These are phyloP conservation scores for Coniochaeta ligniaria DNA, from an alignment of 2,329 filamentous ascomycete genomes.

Conservation along the genomic window DNA sequence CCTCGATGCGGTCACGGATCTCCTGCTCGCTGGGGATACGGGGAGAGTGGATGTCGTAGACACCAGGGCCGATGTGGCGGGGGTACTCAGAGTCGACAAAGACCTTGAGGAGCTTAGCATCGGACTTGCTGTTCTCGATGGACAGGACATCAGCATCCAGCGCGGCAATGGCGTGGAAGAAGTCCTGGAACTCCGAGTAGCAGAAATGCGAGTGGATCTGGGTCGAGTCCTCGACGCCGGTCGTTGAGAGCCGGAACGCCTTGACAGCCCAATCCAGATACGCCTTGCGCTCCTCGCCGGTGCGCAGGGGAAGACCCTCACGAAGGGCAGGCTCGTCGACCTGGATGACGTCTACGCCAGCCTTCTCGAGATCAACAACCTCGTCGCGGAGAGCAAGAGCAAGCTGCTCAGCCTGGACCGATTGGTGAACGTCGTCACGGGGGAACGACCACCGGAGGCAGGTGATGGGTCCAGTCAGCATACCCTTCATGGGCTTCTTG, in stretches of 20 bases:
- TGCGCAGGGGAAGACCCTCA: slow-evolving; percentile 95
- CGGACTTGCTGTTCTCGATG: slow-evolving; percentile 99
- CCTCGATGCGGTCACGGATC: slow-evolving; percentile 94
- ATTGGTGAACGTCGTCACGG: slow-evolving; percentile 99
- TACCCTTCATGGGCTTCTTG: slow-evolving; percentile 99
- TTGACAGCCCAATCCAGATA: slow-evolving; percentile 98
- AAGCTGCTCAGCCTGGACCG: slow-evolving; percentile 96
- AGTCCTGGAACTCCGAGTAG: slow-evolving; percentile 99
- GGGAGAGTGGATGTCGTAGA: slow-evolving; percentile 99
- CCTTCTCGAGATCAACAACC: slow-evolving; percentile 95
- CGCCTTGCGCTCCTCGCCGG: slow-evolving; percentile 89
- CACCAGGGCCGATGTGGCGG: slow-evolving; percentile 96
- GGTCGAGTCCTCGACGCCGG: slow-evolving; percentile 88
- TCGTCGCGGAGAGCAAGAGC: slow-evolving; percentile 97
- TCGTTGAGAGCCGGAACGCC: slow-evolving; percentile 93
- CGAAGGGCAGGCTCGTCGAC: slow-evolving; percentile 98
- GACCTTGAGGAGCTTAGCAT: slow-evolving; percentile 97
- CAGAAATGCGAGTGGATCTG: slow-evolving; percentile 99
- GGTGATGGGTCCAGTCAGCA: slow-evolving; percentile 98
- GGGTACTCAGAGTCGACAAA: slow-evolving; percentile 97
- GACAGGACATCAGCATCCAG: slow-evolving; percentile 69
- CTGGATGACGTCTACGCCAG: slow-evolving; percentile 96
- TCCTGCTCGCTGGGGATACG: slow-evolving; percentile 96
- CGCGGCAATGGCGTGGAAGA: slow-evolving; percentile 69
- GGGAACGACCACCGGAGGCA: slow-evolving; percentile 99